Evolutionary conservation across 441 rosid species (phyloP).

Genomic region (Eruca vesicaria): DNA sequence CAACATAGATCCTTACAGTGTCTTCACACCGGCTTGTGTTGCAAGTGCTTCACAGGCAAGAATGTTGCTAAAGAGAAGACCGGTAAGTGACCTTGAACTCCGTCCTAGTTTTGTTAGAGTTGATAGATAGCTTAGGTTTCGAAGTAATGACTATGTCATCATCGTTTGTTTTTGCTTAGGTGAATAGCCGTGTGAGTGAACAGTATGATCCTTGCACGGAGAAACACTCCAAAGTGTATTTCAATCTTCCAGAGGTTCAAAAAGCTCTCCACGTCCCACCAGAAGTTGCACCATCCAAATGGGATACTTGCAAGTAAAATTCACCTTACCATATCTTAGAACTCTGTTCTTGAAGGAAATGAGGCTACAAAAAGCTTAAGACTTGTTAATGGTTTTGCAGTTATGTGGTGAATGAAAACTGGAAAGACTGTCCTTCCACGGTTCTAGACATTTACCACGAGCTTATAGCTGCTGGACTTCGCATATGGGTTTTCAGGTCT

Average conservation of each 20-base stretch:
- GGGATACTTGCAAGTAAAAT: conserved; percentile 40
- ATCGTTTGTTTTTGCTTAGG: conserved; percentile 38
- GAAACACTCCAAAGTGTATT: conserved; percentile 65
- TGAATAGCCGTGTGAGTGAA: conserved; percentile 55
- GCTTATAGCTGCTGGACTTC: conserved; percentile 72
- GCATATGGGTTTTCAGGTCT: conserved; percentile 94
- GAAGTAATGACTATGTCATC: not conserved
- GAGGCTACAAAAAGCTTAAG: not conserved
- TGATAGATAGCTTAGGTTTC: not conserved
- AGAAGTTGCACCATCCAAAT: conserved; percentile 60
- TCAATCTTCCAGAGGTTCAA: conserved; percentile 85
- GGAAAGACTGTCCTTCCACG: conserved; percentile 68
- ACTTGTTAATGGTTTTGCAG: conserved; percentile 38
- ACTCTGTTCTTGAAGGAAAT: too few species aligned
- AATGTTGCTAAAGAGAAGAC: conserved; percentile 52
- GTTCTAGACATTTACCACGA: conserved; percentile 76
- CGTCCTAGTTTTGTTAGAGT: not conserved
- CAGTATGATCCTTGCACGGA: conserved; percentile 97
- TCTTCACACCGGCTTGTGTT: conserved; percentile 72
- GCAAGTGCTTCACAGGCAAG: conserved; percentile 52
- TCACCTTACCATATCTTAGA: not conserved
- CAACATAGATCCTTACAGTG: conserved; percentile 81
- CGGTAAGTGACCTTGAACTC: conserved; percentile 41
- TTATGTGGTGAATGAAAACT: conserved; percentile 42
- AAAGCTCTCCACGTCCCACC: conserved; percentile 73